A percentile compares a stretch with the other conserved stretches of the same genome.
phyloP scores from a whole-genome alignment of 306 rosid genomes.

The Rosa persica region DNA sequence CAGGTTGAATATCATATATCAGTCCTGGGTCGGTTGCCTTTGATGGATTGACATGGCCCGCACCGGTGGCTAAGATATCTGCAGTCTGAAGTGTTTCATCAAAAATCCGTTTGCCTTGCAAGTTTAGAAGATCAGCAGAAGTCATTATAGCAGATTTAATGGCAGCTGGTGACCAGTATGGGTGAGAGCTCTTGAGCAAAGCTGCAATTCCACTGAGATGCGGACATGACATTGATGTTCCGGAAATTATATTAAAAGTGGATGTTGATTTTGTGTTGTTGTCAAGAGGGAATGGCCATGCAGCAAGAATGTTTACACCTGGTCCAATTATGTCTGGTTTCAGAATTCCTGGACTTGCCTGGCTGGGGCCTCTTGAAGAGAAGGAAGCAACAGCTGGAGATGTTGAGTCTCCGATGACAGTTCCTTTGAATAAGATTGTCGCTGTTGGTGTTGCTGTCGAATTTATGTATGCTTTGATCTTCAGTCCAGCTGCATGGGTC shows the following conservation, averaged over 20 bases:
- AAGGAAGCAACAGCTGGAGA: constrained; percentile 58
- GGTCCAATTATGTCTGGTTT: constrained; percentile 79
- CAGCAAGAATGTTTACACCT: constrained; percentile 61
- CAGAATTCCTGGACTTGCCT: constrained; percentile 65
- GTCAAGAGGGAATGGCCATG: constrained; percentile 59
- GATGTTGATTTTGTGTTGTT: constrained; percentile 39
- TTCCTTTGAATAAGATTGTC: constrained; percentile 60
- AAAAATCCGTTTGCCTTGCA: constrained; percentile 38
- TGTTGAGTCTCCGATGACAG: constrained; percentile 44
- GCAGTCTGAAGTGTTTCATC: constrained; percentile 57
- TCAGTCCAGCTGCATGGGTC: constrained; percentile 51
- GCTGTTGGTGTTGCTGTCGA: constrained; percentile 57
- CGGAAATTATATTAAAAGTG: constrained; percentile 62
- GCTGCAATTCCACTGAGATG: constrained; percentile 82
- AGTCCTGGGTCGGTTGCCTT: constrained; percentile 70
- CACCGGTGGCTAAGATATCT: constrained; percentile 61
- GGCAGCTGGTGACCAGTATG: constrained; percentile 76
- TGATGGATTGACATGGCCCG: constrained; percentile 77
- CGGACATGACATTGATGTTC: constrained; percentile 86
- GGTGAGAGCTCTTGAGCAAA: constrained; percentile 75
- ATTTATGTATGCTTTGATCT: constrained; percentile 57
- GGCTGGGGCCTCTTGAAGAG: constrained; percentile 77
- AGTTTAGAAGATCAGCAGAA: constrained; percentile 43
- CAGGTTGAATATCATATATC: constrained; percentile 60
- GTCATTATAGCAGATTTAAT: constrained; percentile 82